Evolutionary conservation across 192 early-diverging fungal species (phyloP).

Genomic region (Obelidium mucronatum): DNA sequence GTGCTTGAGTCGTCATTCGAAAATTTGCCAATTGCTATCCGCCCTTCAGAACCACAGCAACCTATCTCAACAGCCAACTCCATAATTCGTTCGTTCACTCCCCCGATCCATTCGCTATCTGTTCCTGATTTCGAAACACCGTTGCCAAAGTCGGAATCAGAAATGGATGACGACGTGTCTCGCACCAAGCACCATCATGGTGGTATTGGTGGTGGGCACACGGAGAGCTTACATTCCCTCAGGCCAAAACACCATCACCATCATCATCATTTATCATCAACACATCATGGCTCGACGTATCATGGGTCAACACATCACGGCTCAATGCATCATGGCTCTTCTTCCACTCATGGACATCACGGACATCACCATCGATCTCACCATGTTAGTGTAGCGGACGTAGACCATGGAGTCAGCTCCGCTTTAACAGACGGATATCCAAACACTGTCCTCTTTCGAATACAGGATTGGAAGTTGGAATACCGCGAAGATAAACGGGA

Average conservation of each 20-base stretch:
- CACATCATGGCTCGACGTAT: not conserved
- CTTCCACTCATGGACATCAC: not conserved
- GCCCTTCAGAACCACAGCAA: too few relatives aligned
- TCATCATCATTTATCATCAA: not conserved
- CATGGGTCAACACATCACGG: not conserved
- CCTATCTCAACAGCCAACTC: too few relatives aligned
- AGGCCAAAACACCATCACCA: not conserved
- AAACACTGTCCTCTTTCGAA: not conserved
- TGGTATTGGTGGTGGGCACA: too few relatives aligned
- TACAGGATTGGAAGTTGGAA: slow-evolving; percentile 25
- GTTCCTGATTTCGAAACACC: not conserved
- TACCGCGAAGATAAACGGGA: not conserved
- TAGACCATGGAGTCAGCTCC: not conserved
- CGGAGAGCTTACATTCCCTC: not conserved
- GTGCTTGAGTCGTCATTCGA: too few relatives aligned
- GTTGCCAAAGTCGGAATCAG: not conserved
- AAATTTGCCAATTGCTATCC: too few relatives aligned
- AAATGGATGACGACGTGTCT: not conserved
- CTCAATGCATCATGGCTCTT: not conserved
- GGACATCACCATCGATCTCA: not conserved
- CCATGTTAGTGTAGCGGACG: not conserved
- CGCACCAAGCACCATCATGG: not conserved
- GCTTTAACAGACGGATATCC: not conserved
- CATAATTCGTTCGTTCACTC: not conserved
- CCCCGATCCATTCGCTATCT: not conserved